A percentile compares a stretch with the other conserved stretches of the same genome.
Evolutionary conservation across 164 flowering plant species (phyloP).

Genomic region (Umbellularia californica): DNA sequence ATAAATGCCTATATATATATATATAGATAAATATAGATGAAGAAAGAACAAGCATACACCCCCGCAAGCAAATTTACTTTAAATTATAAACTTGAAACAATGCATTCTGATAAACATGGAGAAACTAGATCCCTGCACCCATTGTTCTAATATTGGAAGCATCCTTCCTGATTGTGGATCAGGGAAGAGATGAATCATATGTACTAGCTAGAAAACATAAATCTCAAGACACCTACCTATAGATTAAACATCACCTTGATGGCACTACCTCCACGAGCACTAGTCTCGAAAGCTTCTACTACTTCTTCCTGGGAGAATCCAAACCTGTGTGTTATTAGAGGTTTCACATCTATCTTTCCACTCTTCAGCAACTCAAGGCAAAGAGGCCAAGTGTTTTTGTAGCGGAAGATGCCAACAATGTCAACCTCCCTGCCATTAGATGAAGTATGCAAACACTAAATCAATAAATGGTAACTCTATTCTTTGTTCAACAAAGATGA

Average conservation of each 20-base stretch:
- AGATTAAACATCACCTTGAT: constrained; percentile 98
- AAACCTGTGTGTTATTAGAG: constrained; percentile 89
- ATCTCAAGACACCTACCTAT: constrained; percentile 14
- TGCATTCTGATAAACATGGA: not conserved
- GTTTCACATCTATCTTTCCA: constrained; percentile 97
- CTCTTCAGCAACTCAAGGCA: constrained; percentile 79
- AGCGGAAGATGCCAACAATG: constrained; percentile 76
- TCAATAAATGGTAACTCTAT: not conserved
- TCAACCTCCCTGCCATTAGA: constrained; percentile 73
- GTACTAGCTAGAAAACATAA: not conserved
- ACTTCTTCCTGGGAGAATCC: constrained; percentile 89
- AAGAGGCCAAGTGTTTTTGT: constrained; percentile 95
- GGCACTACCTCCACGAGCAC: constrained; percentile 84
- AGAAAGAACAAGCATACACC: too few species aligned
- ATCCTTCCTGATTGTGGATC: not conserved
- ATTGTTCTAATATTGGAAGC: not conserved
- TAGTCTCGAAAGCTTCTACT: constrained; percentile 92
- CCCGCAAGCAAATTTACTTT: not conserved
- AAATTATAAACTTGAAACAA: not conserved
- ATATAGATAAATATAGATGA: too few species aligned
- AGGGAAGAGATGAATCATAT: not conserved
- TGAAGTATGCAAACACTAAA: not conserved
- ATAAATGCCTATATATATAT: too few species aligned
- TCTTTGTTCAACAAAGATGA: not conserved
- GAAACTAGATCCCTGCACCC: not conserved